phyloP scores from a whole-genome alignment of 2,329 filamentous ascomycete genomes.

The Neoarthrinium moseri region DNA sequence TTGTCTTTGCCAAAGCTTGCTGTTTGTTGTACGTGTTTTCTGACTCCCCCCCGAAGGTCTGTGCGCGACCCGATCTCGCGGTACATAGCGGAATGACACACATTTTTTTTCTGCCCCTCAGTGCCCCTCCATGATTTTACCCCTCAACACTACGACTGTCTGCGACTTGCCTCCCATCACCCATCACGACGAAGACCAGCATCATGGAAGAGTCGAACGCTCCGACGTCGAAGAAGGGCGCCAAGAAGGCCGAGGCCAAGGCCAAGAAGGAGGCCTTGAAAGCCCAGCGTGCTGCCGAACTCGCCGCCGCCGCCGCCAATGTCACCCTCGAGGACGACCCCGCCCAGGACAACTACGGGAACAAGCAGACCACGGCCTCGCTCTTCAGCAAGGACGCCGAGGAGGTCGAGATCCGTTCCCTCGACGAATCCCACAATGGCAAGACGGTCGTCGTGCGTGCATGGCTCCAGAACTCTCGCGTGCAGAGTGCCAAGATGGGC shows the following conservation, averaged over 20 bases:
- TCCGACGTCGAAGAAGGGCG: conserved; percentile 66
- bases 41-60: too few species aligned
- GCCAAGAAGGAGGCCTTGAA: conserved; percentile 87
- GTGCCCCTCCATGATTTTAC: not conserved
- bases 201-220: not conserved
- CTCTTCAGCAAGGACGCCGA: conserved; percentile 56
- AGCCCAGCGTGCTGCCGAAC: conserved; percentile 69
- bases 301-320: conserved; percentile 70
- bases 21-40: too few species aligned
- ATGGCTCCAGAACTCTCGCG: conserved; percentile 83
- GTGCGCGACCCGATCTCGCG: too few species aligned
- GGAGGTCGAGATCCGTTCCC: conserved; percentile 58
- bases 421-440: conserved; percentile 65
- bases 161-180: not conserved
- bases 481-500: conserved; percentile 81
- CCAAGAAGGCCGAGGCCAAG: conserved; percentile 83
- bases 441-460: conserved; percentile 74
- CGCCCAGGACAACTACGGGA: conserved; percentile 78
- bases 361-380: conserved; percentile 58
- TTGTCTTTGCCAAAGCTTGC: too few species aligned
- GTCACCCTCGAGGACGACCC: conserved; percentile 63
- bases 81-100: not conserved
- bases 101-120: not conserved
- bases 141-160: not conserved
- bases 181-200: not conserved